Percentiles rank a stretch among this genome's conserved stretches.
Conservation (phyloP, 1,139 yeast species). For the Kodamaea arcana region DNA sequence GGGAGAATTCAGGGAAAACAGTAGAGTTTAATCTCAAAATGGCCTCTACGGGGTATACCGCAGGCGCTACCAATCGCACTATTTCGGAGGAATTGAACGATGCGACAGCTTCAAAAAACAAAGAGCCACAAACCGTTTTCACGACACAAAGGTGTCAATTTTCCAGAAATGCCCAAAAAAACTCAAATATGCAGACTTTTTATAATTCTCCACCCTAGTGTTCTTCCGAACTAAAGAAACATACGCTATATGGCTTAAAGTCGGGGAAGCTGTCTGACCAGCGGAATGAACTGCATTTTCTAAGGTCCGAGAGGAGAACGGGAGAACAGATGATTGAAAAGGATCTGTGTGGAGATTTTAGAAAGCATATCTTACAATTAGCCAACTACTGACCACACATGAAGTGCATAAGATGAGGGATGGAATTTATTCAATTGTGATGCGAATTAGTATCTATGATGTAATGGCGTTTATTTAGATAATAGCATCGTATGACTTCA, state of each 20-base stretch:
- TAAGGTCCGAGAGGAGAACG: background rate
- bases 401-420: too few relatives aligned
- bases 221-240: background rate
- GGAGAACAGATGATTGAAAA: background rate
- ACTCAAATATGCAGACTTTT: background rate
- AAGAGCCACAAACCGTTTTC: background rate
- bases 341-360: too few relatives aligned
- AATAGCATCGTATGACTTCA: too few relatives aligned
- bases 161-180: background rate
- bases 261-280: background rate
- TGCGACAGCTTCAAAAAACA: background rate
- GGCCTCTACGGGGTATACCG: background rate
- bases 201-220: background rate
- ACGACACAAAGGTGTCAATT: background rate
- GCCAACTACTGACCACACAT: too few relatives aligned
- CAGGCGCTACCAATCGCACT: background rate
- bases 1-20: conserved; percentile 2
- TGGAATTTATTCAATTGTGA: too few relatives aligned
- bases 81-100: conserved; percentile 1
- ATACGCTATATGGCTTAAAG: background rate
- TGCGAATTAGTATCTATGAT: too few relatives aligned
- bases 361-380: too few relatives aligned
- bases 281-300: too few relatives aligned
- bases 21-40: background rate
- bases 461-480: too few relatives aligned